Conservation (phyloP, 192 early-diverging fungal genomes). For the Diversispora epigaea region DNA sequence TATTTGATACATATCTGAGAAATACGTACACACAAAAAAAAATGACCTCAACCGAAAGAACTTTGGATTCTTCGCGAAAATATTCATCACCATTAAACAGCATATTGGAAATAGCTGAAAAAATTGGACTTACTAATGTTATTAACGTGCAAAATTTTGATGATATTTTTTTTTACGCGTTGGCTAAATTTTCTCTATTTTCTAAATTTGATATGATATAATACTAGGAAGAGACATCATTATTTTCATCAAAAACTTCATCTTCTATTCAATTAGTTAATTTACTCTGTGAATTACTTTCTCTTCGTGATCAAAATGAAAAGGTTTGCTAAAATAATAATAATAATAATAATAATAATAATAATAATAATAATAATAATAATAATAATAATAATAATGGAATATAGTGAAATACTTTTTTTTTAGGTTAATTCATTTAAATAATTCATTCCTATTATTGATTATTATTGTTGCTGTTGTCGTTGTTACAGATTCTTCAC, state of each 20-base stretch:
- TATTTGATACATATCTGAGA: too few species aligned
- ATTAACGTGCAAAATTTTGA: not conserved
- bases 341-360: not conserved
- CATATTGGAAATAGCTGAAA: constrained; percentile 3
- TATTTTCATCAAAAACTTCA: not conserved
- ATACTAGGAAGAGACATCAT: not conserved
- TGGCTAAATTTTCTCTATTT: not conserved
- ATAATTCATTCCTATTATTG: too few species aligned
- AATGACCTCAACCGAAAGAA: not conserved
- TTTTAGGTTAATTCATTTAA: not conserved
- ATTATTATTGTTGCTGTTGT: not conserved
- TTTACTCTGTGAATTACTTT: constrained; percentile 2
- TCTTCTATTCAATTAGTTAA: constrained; percentile 18
- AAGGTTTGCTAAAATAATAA: not conserved
- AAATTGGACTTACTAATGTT: constrained; percentile 2
- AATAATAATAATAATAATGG: not conserved
- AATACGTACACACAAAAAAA: not conserved
- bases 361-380: too few species aligned
- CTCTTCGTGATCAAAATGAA: not conserved
- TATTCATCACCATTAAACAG: not conserved
- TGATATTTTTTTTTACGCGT: not conserved
- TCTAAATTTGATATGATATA: not conserved
- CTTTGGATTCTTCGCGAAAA: not conserved
- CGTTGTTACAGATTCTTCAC: not conserved
- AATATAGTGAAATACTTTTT: not conserved